phyloP scores from a whole-genome alignment of 1,139 yeast genomes.

The Sporopachydermia cereana region DNA sequence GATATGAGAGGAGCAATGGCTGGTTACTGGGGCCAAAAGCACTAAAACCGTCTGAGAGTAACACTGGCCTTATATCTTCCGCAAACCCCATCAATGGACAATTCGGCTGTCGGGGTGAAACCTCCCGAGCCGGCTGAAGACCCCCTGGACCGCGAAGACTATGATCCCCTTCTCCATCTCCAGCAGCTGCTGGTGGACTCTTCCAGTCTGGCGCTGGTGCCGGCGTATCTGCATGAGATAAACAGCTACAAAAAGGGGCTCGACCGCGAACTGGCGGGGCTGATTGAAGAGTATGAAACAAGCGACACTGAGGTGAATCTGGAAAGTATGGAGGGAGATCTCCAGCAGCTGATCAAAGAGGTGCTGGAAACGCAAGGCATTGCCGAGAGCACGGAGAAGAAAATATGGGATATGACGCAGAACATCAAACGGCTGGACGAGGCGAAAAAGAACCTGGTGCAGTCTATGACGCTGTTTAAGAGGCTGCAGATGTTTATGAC shows the following conservation, averaged over 20 bases:
- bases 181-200: constrained; percentile 22
- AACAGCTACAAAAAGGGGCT: constrained; percentile 37
- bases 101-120: too few relatives aligned
- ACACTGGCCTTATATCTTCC: too few relatives aligned
- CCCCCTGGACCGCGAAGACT: constrained; percentile 19
- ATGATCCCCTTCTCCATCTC: constrained; percentile 31
- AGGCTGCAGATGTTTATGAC: constrained; percentile 77
- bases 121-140: too few relatives aligned
- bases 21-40: too few relatives aligned
- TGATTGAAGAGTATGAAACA: constrained; percentile 10
- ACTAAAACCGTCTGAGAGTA: too few relatives aligned
- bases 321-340: constrained; percentile 25
- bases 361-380: constrained; percentile 35
- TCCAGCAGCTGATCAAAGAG: constrained; percentile 27
- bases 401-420: constrained; percentile 59
- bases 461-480: constrained; percentile 76
- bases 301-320: constrained; percentile 14
- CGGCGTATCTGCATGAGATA: constrained; percentile 16
- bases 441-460: constrained; percentile 70
- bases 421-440: constrained; percentile 71
- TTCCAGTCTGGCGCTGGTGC: constrained; percentile 14
- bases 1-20: too few relatives aligned
- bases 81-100: too few relatives aligned
- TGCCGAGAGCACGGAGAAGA: constrained; percentile 45
- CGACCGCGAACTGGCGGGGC: constrained; percentile 27